phyloP scores from a whole-genome alignment of 2,329 filamentous ascomycete genomes.

The Lachnellula cervina region DNA sequence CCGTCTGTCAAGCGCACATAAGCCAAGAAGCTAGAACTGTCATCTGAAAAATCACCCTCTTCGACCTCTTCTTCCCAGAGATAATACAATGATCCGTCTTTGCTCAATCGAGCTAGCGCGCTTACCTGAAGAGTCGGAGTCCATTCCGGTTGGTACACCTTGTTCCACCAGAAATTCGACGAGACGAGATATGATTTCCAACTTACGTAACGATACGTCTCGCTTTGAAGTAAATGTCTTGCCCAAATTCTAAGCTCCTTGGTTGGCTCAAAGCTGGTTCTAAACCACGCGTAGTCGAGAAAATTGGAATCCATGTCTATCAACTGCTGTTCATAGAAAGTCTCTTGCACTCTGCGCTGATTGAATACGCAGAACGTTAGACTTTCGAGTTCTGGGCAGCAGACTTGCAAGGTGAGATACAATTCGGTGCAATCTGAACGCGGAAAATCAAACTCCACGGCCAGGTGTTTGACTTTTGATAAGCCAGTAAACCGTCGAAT shows the following conservation, averaged over 20 bases:
- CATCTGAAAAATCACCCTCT: not conserved
- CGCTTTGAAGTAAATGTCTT: not conserved
- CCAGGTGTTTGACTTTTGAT: not conserved
- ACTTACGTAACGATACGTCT: not conserved
- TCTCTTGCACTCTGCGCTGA: not conserved
- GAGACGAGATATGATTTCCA: not conserved
- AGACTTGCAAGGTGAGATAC: not conserved
- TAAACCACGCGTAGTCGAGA: not conserved
- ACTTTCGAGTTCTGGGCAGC: not conserved
- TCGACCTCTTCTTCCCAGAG: not conserved
- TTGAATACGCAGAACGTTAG: not conserved
- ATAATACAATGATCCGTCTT: not conserved
- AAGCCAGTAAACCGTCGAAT: not conserved
- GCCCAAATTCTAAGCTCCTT: not conserved
- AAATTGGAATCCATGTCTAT: not conserved
- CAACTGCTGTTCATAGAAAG: not conserved
- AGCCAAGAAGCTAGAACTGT: not conserved
- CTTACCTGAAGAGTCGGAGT: too few relatives aligned
- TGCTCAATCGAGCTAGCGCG: too few relatives aligned
- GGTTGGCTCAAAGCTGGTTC: not conserved
- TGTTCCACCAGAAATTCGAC: too few relatives aligned
- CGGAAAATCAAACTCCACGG: not conserved
- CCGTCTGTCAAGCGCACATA: not conserved
- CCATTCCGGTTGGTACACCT: too few relatives aligned
- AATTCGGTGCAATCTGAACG: not conserved